Base-by-base conservation (phyloP, 2,329 filamentous ascomycete genomes). In the Stachybotrys elegans region DNA sequence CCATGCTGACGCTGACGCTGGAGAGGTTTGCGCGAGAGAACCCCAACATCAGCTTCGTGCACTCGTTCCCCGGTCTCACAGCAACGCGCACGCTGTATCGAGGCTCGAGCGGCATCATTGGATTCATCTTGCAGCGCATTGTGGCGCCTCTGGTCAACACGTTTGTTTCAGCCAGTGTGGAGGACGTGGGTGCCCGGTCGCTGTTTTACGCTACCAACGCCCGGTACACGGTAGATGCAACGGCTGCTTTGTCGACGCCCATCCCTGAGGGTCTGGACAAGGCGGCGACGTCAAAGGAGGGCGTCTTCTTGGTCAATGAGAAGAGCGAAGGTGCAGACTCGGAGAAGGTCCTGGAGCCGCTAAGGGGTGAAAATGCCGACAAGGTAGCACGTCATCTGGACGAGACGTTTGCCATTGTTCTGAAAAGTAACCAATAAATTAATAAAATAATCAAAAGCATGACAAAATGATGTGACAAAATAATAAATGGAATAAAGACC, bases 1-100 rank as follows among this genome's bases (percentile, higher is more conserved):
- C 68, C 14, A 72, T 79, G 59, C 71, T 73, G 41, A 70, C 69
- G 9, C 61, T 80, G 1, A 53, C 60, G 0, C 54, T 74, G 23
- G 75, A 77, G 49, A 64, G 70, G n/a, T 59, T 78, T 8, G 69
- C 75, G 0, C 53, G 57, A 5, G 54, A 65, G 14, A 63, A 75
- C 42, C 72, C 71, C 0, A 58, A 58, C 1, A 55, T 68, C 22
- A 56, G 56, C 16, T 65, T 68, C 35, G 58, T 68, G 4, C 65
- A 67, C 38, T 55, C 56, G 1, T 64, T 54, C 9, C 64, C 64
- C 0, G 63, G 62, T 2, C 35, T 59, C 0, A 60, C 65, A 1
- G 32, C 48, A 2, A 59, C 57, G 2, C 46, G 52, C 0, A 17
- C 46, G 0, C 42, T 58, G 3, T 51, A 50, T n/a, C 51, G 54